Evolutionary conservation across 164 flowering plant species (phyloP).

Genomic region (Amborella trichopoda): DNA sequence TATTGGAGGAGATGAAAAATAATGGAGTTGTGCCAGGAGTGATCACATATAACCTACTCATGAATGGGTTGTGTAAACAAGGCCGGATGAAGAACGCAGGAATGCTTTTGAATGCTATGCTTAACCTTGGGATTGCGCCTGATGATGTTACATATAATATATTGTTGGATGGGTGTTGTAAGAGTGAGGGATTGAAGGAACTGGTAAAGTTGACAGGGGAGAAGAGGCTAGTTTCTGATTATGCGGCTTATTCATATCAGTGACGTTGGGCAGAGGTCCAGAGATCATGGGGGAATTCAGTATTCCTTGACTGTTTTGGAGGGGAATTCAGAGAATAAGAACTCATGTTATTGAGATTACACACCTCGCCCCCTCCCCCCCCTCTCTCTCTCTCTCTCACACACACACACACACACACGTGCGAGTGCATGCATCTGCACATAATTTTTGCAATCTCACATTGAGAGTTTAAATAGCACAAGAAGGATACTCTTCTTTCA

Average conservation of each 20-base stretch:
- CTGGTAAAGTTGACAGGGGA: conserved; percentile 30
- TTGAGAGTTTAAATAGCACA: too few relatives aligned
- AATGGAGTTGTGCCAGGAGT: conserved; percentile 40
- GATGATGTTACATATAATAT: conserved; percentile 76
- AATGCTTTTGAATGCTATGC: conserved; percentile 62
- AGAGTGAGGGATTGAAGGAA: conserved; percentile 22
- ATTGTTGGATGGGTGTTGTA: conserved; percentile 67
- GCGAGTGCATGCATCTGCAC: too few relatives aligned
- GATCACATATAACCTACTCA: conserved; percentile 57
- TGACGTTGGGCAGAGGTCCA: conserved; percentile 22
- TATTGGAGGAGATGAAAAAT: conserved; percentile 57
- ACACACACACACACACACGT: too few relatives aligned
- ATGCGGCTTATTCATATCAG: conserved; percentile 46
- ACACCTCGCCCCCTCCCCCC: too few relatives aligned
- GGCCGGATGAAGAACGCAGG: conserved; percentile 72
- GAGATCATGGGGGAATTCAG: conserved; percentile 9
- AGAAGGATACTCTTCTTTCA: too few relatives aligned
- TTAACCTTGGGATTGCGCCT: conserved; percentile 53
- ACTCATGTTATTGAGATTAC: too few relatives aligned
- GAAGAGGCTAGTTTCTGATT: conserved; percentile 56
- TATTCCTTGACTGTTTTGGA: too few relatives aligned
- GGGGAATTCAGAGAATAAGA: too few relatives aligned
- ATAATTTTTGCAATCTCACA: too few relatives aligned
- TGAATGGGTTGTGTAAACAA: conserved; percentile 63
- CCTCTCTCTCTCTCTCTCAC: too few relatives aligned